Base-by-base conservation (phyloP, 371 early-diverging fungal species). In the Lichtheimia ramosa region DNA sequence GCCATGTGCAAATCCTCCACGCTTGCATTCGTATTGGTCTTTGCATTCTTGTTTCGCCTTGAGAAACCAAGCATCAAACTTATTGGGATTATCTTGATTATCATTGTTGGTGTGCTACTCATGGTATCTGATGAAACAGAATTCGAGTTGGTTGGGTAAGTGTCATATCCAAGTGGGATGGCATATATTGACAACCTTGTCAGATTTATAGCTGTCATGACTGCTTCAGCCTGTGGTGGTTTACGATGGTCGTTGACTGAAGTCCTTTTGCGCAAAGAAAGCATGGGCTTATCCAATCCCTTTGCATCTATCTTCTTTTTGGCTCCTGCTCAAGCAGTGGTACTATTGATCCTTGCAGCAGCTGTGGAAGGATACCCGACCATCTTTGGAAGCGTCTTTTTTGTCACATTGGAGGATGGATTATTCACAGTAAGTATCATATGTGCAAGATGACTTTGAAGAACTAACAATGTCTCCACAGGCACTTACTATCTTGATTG, bases 1-100 rank as follows among this genome's bases (percentile, higher is more conserved):
- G 86, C 96, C 61, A 94, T 96, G 94, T 92, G 95, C 71, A 96
- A 96, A 71, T 92, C 92, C 12, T 90, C 90, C 5, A 86, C 91
- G 5, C 89, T 93, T 46, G 92, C 93, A 3, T 96, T 92, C 69
- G 92, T 94, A 7, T 75, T 96, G 39, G 54, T 94, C 23, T 96
- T 96, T 64, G 94, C 96, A 3, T 92, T 94, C 59, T 65, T 91
- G 0, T 95, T 96, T 69, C 83, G 84, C 7, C 75, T 96, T 43
- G 96, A 96, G 69, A 78, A 81, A 46, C 79, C 90, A 2, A 87
- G 85, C 3, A 78, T 83, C 73, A 79, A 71, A 56, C 74, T 96
- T 8, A 75, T 87, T 21, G 78, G 71, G 12, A 85, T 92, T 54
- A 94, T 96, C 60, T 62, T 82, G 3, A 80, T 92, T 13, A 95